Evolutionary conservation across 495 filamentous ascomycete genomes (phyloP).

Genomic region (Lichenothelia convexa): DNA sequence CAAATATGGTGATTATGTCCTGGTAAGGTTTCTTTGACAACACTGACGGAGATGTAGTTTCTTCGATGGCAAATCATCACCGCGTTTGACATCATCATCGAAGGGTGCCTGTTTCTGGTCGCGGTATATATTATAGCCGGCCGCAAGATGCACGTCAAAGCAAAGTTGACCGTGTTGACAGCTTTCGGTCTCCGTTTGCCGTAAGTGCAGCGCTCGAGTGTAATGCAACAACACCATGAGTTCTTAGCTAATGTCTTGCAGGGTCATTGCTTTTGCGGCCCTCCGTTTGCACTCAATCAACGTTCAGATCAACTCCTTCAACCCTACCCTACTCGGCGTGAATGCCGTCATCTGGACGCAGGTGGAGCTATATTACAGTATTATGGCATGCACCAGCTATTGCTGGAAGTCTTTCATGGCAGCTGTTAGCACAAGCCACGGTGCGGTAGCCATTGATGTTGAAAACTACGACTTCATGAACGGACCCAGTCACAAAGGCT

Average conservation of each 20-base stretch:
- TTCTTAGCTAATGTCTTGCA: not conserved
- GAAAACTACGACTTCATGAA: no score
- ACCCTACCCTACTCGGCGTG: not conserved
- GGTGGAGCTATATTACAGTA: conserved; percentile 2
- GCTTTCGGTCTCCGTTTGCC: conserved; percentile 1
- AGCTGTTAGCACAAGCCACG: no score
- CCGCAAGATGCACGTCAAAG: conserved; percentile 1
- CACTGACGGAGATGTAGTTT: no score
- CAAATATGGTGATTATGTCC: no score
- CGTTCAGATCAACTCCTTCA: not conserved
- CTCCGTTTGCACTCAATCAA: not conserved
- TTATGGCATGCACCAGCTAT: conserved; percentile 1
- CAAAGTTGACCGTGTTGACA: not conserved
- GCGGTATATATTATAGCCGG: not conserved
- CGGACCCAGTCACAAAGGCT: no score
- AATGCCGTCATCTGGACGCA: conserved; percentile 2
- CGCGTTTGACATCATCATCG: conserved; percentile 2
- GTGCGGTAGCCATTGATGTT: no score
- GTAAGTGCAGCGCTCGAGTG: not conserved
- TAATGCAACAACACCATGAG: no score
- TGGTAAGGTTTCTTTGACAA: no score
- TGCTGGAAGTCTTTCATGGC: conserved; percentile 1
- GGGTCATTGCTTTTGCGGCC: not conserved
- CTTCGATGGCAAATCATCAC: conserved; percentile 4
- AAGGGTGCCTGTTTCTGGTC: conserved; percentile 1